phyloP scores from a whole-genome alignment of 257 asterid species.

The Solanum microdontum region DNA sequence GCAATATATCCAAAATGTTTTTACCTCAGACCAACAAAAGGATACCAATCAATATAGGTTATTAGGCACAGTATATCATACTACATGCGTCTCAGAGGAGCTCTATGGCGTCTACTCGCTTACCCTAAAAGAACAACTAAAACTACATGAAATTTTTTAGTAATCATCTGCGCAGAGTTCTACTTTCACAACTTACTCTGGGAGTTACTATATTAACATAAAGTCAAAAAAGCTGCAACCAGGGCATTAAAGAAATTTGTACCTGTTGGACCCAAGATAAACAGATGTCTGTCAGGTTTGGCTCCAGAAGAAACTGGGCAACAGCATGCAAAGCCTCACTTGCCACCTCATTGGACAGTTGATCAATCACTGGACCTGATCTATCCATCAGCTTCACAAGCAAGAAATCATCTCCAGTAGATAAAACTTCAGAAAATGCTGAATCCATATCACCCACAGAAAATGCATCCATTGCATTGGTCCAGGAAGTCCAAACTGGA shows the following conservation, averaged over 20 bases:
- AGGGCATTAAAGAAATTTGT: slow-evolving; percentile 8
- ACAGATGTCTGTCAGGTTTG: slow-evolving; percentile 60
- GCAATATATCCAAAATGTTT: neutral
- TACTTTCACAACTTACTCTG: neutral
- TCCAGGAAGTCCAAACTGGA: slow-evolving; percentile 82
- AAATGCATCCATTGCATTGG: slow-evolving; percentile 93
- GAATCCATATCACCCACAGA: slow-evolving; percentile 70
- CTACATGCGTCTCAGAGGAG: neutral
- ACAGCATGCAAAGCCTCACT: slow-evolving; percentile 62
- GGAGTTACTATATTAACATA: neutral
- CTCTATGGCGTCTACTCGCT: neutral
- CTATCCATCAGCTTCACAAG: slow-evolving; percentile 92
- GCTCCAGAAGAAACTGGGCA: slow-evolving; percentile 71
- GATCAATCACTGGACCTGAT: slow-evolving; percentile 86
- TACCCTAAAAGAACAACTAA: neutral
- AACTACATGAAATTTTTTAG: neutral
- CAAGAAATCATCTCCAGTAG: slow-evolving; percentile 76
- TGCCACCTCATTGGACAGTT: slow-evolving; percentile 71
- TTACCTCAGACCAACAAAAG: neutral
- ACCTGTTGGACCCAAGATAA: slow-evolving; percentile 97
- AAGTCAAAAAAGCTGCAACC: neutral
- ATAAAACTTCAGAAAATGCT: slow-evolving; percentile 82
- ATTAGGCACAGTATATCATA: neutral
- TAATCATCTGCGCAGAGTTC: neutral
- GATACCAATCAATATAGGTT: neutral